These are phyloP conservation scores for Beta macrorhiza DNA, from an alignment of 179 eudicot species.

Conservation along the genomic window DNA sequence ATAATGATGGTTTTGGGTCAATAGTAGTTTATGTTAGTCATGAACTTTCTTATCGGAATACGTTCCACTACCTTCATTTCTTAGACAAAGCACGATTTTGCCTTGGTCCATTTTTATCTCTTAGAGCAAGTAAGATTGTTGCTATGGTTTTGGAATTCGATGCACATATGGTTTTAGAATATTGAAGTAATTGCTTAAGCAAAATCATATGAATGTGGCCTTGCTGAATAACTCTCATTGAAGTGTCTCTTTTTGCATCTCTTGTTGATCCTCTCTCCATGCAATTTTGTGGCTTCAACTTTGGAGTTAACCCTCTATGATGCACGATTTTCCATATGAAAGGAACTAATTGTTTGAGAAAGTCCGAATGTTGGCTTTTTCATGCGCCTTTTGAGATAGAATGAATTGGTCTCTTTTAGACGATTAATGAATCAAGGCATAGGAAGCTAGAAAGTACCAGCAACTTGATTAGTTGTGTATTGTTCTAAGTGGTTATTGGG, in stretches of 20 bases:
- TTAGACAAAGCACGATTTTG: neutral
- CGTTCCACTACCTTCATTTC: neutral
- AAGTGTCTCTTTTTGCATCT: neutral
- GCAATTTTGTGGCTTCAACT: neutral
- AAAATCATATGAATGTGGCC: neutral
- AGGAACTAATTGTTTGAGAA: neutral
- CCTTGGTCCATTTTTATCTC: neutral
- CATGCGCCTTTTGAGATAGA: neutral
- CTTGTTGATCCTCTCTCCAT: neutral
- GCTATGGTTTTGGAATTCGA: neutral
- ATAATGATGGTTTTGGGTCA: neutral
- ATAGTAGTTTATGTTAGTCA: no score
- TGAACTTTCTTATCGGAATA: no score
- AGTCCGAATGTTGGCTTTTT: neutral
- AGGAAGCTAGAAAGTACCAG: neutral
- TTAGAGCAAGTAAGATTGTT: neutral
- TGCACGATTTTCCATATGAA: neutral
- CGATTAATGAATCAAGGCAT: neutral
- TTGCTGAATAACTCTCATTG: neutral
- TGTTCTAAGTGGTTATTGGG: neutral
- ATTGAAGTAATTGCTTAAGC: neutral
- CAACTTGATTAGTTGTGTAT: no score
- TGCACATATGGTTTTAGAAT: no score
- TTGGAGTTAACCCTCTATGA: neutral
- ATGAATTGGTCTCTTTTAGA: neutral